Percentiles rank a stretch among this genome's conserved stretches.
Evolutionary conservation across 2,329 filamentous ascomycete genomes (phyloP).

Genomic region (Microdochium nivale): DNA sequence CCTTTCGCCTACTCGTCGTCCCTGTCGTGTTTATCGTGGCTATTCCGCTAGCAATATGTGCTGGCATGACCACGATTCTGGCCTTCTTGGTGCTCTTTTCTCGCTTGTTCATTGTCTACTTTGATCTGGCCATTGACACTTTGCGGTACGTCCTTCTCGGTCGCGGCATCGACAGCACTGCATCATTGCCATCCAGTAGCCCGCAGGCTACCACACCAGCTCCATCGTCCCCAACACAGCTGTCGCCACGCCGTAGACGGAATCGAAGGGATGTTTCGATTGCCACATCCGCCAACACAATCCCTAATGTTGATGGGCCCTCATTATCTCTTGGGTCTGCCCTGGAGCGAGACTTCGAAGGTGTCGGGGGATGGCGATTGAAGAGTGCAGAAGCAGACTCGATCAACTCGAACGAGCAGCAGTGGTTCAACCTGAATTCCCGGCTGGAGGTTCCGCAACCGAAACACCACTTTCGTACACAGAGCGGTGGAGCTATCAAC

Average conservation of each 20-base stretch:
- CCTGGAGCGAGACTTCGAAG: conserved; percentile 48
- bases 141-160: conserved; percentile 45
- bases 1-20: conserved; percentile 46
- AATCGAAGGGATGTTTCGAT: not conserved
- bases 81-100: conserved; percentile 54
- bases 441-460: conserved; percentile 17
- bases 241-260: conserved; percentile 5
- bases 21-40: conserved; percentile 56
- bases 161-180: conserved; percentile 21
- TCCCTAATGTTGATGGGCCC: conserved; percentile 27
- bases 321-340: conserved; percentile 16
- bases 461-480: conserved; percentile 19
- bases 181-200: conserved; percentile 11
- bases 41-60: conserved; percentile 53
- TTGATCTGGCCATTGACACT: conserved; percentile 52
- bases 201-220: not conserved
- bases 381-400: conserved; percentile 11
- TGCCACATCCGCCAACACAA: conserved; percentile 16
- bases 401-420: conserved; percentile 27
- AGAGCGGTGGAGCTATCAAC: conserved; percentile 16
- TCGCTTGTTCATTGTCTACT: conserved; percentile 52
- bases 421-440: conserved; percentile 22
- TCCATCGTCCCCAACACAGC: conserved; percentile 1
- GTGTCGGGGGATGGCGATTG: conserved; percentile 49
- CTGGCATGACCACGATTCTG: conserved; percentile 53